A percentile compares a stretch with the other conserved stretches of the same genome.
phyloP scores from a whole-genome alignment of 208 protist genomes.

The Leishmania lainsoni region DNA sequence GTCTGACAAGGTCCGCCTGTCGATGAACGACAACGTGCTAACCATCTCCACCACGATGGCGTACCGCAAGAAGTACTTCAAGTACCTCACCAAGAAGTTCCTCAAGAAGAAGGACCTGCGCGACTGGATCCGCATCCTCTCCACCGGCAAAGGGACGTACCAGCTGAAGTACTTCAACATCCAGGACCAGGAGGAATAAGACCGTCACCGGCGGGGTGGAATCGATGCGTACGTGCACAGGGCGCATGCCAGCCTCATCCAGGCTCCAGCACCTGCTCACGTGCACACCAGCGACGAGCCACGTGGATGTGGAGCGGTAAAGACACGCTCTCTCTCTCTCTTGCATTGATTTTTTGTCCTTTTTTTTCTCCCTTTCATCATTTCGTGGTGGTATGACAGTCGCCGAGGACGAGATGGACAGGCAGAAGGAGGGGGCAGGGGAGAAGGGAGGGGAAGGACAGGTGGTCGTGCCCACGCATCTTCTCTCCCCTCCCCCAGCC shows the following conservation, averaged over 20 bases:
- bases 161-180: slow-evolving; percentile 99
- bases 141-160: slow-evolving; percentile 95
- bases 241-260: background rate
- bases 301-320: background rate
- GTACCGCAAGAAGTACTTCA: slow-evolving; percentile 99
- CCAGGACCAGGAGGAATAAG: slow-evolving; percentile 92
- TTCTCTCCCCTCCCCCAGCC: background rate
- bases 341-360: background rate
- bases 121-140: slow-evolving; percentile 97
- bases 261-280: background rate
- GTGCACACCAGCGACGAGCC: background rate
- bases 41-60: slow-evolving; percentile 87
- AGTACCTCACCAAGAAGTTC: slow-evolving; percentile 99
- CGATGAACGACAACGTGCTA: slow-evolving; percentile 92
- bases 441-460: background rate
- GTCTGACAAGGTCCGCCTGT: slow-evolving; percentile 90
- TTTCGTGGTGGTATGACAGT: slow-evolving; percentile 10
- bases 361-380: background rate
- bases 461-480: background rate
- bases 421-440: background rate
- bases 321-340: background rate
- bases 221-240: background rate
- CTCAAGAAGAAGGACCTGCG: slow-evolving; percentile 98
- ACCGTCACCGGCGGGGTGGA: background rate
- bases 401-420: background rate